Percentiles rank a stretch among this genome's conserved stretches.
These are phyloP conservation scores for Daldinia childiae DNA, from an alignment of 495 filamentous ascomycete species.

Conservation along the genomic window DNA sequence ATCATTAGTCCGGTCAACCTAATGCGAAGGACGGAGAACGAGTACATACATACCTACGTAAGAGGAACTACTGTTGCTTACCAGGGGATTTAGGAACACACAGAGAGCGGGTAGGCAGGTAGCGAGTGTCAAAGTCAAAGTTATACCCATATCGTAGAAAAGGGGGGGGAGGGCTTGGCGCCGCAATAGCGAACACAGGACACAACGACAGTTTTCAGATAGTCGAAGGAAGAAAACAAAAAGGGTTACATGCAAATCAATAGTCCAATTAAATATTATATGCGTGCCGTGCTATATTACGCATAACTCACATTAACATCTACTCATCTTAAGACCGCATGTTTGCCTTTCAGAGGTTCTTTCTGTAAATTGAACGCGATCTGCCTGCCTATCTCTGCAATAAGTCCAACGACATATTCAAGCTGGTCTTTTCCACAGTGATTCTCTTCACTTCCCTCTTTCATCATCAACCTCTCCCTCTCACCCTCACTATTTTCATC, in stretches of 20 bases:
- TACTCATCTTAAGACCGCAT: background rate
- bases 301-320: constrained; percentile 6
- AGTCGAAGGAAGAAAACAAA: constrained; percentile 2
- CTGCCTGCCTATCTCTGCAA: constrained; percentile 42
- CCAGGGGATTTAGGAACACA: background rate
- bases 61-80: background rate
- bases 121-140: background rate
- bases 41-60: background rate
- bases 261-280: background rate
- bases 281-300: background rate
- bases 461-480: background rate
- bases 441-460: background rate
- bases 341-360: constrained; percentile 1
- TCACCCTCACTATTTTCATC: background rate
- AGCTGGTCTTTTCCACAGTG: constrained; percentile 26
- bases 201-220: constrained; percentile 6
- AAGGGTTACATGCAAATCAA: background rate
- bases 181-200: background rate
- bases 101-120: no score
- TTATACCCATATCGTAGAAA: constrained; percentile 31
- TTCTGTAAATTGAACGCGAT: constrained; percentile 35
- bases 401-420: constrained; percentile 41
- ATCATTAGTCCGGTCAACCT: background rate
- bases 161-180: constrained; percentile 12
- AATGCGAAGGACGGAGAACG: constrained; percentile 1